Evolutionary conservation across 225 moss, liverwort and hornwort species (phyloP).

Genomic region (Pseudoscleropodium purum): DNA sequence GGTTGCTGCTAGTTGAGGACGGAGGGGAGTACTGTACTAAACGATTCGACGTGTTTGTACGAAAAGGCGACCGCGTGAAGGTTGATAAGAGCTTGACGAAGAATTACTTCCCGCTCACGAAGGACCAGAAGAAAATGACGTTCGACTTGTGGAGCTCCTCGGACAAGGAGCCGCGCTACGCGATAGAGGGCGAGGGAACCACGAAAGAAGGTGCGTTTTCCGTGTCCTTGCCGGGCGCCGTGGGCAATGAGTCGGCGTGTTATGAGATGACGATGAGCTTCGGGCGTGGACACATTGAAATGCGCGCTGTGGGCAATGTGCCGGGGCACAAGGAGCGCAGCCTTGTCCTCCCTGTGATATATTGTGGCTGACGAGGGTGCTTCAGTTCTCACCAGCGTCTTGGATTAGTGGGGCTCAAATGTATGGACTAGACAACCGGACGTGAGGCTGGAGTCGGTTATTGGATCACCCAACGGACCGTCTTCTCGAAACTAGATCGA

Average conservation of each 20-base stretch:
- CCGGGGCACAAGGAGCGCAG: background rate
- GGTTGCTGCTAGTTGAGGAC: background rate
- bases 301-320: background rate
- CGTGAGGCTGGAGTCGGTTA: no score
- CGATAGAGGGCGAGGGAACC: background rate
- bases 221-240: background rate
- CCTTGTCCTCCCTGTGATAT: background rate
- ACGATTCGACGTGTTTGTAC: conserved; percentile 18
- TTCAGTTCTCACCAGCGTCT: no score
- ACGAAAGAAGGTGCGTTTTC: background rate
- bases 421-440: no score
- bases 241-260: background rate
- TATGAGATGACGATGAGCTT: conserved; percentile 15
- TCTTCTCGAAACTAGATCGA: no score
- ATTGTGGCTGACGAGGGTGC: no score
- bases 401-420: no score
- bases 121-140: background rate
- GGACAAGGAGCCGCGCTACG: background rate
- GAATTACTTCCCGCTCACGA: background rate
- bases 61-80: conserved; percentile 4
- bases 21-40: background rate
- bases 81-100: background rate
- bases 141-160: conserved; percentile 14
- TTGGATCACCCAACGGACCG: no score
- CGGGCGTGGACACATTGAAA: conserved; percentile 16